phyloP scores from a whole-genome alignment of 768 basidiomycete species.

The Piloderma croceum region DNA sequence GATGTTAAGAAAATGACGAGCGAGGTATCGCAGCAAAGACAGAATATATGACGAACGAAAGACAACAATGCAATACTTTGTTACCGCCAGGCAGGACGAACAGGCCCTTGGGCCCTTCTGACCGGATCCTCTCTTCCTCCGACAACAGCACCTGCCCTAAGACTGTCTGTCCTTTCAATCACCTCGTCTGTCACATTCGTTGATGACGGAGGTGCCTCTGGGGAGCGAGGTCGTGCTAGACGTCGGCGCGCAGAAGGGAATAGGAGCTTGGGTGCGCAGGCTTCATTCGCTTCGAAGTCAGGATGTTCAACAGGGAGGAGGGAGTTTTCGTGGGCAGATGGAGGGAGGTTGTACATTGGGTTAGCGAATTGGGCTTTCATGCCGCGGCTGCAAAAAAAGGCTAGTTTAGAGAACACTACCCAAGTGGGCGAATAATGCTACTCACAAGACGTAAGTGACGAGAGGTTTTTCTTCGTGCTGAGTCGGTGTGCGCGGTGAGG shows the following conservation, averaged over 20 bases:
- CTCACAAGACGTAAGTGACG: slow-evolving; percentile 71
- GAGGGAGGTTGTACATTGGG: slow-evolving; percentile 50
- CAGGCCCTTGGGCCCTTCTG: no score
- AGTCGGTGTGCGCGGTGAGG: slow-evolving; percentile 34
- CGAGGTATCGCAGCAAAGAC: no score
- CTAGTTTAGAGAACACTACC: slow-evolving; percentile 1
- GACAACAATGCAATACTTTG: no score
- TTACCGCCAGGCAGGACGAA: no score
- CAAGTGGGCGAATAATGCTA: slow-evolving; percentile 11
- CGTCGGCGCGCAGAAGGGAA: slow-evolving; percentile 40
- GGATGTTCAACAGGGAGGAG: slow-evolving; percentile 56
- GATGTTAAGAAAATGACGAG: no score
- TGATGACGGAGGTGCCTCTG: no score
- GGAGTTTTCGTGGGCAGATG: slow-evolving; percentile 42
- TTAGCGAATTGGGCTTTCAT: slow-evolving; percentile 58
- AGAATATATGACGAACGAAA: no score
- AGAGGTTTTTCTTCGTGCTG: slow-evolving; percentile 51
- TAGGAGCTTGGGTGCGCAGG: slow-evolving; percentile 52
- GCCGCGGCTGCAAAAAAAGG: slow-evolving; percentile 50
- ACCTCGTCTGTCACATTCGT: no score
- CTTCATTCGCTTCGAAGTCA: slow-evolving; percentile 54
- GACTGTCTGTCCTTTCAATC: no score
- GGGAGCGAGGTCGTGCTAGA: no score
- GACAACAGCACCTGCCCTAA: no score
- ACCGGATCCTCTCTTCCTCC: no score